Conservation (phyloP, 805 yeast genomes). For the Lachancea waltii region DNA sequence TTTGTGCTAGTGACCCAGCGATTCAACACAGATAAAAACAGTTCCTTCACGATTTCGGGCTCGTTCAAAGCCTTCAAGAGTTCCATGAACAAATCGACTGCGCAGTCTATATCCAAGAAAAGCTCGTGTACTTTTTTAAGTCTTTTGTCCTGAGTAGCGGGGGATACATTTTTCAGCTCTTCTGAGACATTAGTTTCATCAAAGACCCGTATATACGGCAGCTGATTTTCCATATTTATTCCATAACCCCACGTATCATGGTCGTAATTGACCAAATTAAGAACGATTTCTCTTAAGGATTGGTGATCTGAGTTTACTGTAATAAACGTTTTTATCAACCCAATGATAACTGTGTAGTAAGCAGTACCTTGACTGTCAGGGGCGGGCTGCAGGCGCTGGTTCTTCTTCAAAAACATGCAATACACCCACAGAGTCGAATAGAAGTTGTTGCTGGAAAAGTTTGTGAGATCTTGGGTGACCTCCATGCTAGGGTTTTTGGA, state of each 20-base stretch:
- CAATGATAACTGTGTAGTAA: conserved; percentile 30
- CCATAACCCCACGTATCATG: conserved; percentile 34
- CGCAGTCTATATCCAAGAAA: conserved; percentile 39
- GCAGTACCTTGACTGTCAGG: conserved; percentile 15
- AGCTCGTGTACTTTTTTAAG: conserved; percentile 26
- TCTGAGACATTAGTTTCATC: conserved; percentile 2
- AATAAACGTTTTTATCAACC: conserved; percentile 32
- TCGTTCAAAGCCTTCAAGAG: conserved; percentile 48
- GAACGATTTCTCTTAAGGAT: conserved; percentile 22
- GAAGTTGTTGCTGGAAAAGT: conserved; percentile 20
- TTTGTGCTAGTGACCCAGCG: conserved; percentile 46
- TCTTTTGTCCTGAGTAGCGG: neutral
- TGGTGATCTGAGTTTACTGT: conserved; percentile 25
- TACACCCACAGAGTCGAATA: conserved; percentile 35
- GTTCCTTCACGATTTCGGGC: conserved; percentile 35
- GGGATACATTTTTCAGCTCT: conserved; percentile 7
- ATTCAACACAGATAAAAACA: conserved; percentile 47
- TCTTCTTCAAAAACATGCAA: conserved; percentile 31
- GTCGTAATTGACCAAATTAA: conserved; percentile 30
- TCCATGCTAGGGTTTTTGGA: conserved; percentile 39
- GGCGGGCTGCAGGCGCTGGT: conserved; percentile 20
- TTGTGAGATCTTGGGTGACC: conserved; percentile 31
- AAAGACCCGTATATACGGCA: conserved; percentile 28
- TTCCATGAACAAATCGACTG: conserved; percentile 37
- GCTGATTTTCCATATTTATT: conserved; percentile 33